These are phyloP conservation scores for Tetracladium maxilliforme DNA, from an alignment of 2,329 filamentous ascomycete genomes.

Conservation along the genomic window DNA sequence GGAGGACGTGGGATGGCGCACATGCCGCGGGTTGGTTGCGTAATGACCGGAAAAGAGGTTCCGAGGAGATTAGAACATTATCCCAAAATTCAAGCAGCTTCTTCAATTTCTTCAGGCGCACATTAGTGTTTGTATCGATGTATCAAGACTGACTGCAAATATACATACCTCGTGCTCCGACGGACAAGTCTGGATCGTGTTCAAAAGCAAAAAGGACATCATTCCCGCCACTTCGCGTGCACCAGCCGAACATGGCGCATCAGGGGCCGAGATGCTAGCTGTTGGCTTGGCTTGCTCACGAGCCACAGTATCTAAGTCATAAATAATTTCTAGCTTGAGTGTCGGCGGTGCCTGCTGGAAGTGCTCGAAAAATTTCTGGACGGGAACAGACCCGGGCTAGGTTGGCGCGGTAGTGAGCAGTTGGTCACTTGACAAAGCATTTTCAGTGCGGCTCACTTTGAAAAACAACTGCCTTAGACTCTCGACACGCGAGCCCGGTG, in stretches of 20 bases:
- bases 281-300: constrained; percentile 83
- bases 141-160: constrained; percentile 1
- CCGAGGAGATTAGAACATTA: constrained; percentile 81
- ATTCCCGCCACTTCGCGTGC: constrained; percentile 94
- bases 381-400: constrained; percentile 87
- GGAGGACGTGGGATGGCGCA: constrained; percentile 17
- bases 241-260: constrained; percentile 88
- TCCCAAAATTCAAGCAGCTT: constrained; percentile 98
- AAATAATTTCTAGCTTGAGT: constrained; percentile 97
- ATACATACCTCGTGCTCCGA: constrained; percentile 96
- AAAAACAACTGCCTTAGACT: constrained; percentile 79
- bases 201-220: constrained; percentile 86
- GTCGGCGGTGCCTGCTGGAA: constrained; percentile 90
- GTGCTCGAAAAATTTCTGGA: constrained; percentile 92
- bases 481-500: constrained; percentile 83
- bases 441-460: constrained; percentile 54
- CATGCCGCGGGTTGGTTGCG: constrained; percentile 62
- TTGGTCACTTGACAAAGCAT: constrained; percentile 4
- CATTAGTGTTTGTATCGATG: constrained; percentile 2
- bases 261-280: constrained; percentile 64
- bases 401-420: too few relatives aligned
- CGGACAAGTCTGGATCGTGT: constrained; percentile 78
- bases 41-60: constrained; percentile 64
- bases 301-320: constrained; percentile 99
- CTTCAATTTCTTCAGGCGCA: constrained; percentile 63